Evolutionary conservation across 2,329 filamentous ascomycete species (phyloP), one percentile per base, ranked within the genome.

Genomic region (Nothophaeocryptopus gaeumannii): DNA sequence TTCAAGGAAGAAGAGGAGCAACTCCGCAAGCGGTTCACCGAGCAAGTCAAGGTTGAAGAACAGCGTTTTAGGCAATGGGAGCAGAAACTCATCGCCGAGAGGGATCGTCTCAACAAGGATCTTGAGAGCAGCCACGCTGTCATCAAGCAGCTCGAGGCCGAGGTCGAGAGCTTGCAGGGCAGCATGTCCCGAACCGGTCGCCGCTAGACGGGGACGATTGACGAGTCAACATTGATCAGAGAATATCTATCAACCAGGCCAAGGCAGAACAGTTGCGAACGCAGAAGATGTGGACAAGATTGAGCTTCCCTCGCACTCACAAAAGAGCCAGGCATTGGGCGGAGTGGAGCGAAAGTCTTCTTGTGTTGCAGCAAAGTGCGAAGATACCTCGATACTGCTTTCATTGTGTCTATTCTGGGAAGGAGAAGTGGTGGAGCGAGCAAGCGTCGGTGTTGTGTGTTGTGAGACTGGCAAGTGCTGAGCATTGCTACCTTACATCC

Each of bases 1-100:
- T 99, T 97, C 83, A 99, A 99, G 84, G 93, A 99, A 74, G 93
- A 99, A 76, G 93, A 99, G 72, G 93, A 99, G 81, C 88, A 89
- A 56, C 84, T 99, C 60, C 86, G 93, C 76, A 99, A 99, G 85
- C 85, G 95, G 64, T 99, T 99, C 78, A 99, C 93, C 63, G 93
- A 99, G 79, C 93, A 99, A 75, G 93, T 99, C 79, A 99, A 99
- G 88, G 88, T 99, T 68, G 95, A 99, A 80, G 93, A 99, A 78
- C 90, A 96, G 78, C 85, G 93, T 61, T 99, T 99, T 85, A 85
- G 95, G 74, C 88, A 95, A 77, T 99, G 93, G 93, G 93, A 99
- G 79, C 93, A 99, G 84, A 97, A 97, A 83, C 88, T 99, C 72
- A 99, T 99, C 67, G 85, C 89, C 58, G 93, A 99, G 83, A 87